Percentiles rank a stretch among this genome's conserved stretches.
Evolutionary conservation across 179 eudicot genomes (phyloP).

Genomic region (Patellifolia procumbens): DNA sequence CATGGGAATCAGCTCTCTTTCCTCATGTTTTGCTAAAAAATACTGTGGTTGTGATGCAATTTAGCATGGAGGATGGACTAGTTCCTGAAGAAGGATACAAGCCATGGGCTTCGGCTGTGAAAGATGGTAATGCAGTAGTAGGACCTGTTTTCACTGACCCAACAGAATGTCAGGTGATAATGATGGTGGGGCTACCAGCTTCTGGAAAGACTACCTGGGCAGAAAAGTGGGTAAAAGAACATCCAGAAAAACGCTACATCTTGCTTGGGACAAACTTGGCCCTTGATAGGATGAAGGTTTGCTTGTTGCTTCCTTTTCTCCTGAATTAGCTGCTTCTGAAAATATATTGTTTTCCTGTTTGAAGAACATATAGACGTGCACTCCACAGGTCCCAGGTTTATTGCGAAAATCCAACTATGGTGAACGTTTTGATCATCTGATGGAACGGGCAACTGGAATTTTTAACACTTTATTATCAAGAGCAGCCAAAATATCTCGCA

Average conservation of each 20-base stretch:
- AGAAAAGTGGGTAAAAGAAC: slow-evolving; percentile 57
- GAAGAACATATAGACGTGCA: neutral
- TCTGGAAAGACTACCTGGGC: slow-evolving; percentile 80
- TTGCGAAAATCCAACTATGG: slow-evolving; percentile 51
- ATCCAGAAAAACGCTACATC: slow-evolving; percentile 64
- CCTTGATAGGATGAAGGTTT: slow-evolving; percentile 77
- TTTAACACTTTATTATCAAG: slow-evolving; percentile 60
- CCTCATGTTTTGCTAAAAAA: slow-evolving; percentile 74
- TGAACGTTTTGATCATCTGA: slow-evolving; percentile 57
- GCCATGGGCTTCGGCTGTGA: slow-evolving; percentile 61
- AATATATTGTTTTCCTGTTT: neutral
- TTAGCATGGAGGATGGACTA: slow-evolving; percentile 61
- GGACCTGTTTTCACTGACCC: slow-evolving; percentile 53
- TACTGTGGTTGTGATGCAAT: slow-evolving; percentile 63
- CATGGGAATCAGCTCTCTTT: slow-evolving; percentile 56
- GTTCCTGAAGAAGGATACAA: slow-evolving; percentile 55
- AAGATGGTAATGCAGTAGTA: slow-evolving; percentile 43
- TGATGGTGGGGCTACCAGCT: slow-evolving; percentile 86
- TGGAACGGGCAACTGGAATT: slow-evolving; percentile 60
- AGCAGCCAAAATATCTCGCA: slow-evolving; percentile 55
- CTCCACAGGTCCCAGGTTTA: slow-evolving; percentile 58
- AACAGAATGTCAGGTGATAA: slow-evolving; percentile 55
- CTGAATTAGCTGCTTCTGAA: neutral
- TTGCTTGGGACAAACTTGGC: slow-evolving; percentile 68
- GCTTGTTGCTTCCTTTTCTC: neutral